Percentiles rank a stretch among this genome's conserved stretches.
Evolutionary conservation across 108 stramenopile species (phyloP).

Genomic region (Conticribra weissflogii): DNA sequence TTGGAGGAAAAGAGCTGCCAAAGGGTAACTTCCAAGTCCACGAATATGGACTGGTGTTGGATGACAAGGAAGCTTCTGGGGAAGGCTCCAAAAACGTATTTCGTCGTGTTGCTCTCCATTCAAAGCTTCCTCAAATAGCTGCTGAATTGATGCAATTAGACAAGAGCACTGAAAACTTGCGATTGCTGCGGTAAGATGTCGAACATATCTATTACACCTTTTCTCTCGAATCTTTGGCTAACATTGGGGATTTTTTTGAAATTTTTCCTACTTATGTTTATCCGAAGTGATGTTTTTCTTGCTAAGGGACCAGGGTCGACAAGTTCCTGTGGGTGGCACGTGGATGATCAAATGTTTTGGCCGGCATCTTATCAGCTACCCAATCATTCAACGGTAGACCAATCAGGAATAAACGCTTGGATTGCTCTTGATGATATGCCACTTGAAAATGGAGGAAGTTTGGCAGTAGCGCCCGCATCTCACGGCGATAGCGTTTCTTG

Average conservation of each 20-base stretch:
- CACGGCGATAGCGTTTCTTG: constrained; percentile 52
- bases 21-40: constrained; percentile 13
- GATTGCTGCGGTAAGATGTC: constrained; percentile 12
- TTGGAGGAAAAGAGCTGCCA: not conserved
- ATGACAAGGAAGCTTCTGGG: not conserved
- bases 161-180: constrained; percentile 7
- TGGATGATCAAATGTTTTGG: constrained; percentile 21
- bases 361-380: constrained; percentile 5
- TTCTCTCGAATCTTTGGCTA: not conserved
- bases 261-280: not conserved
- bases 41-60: constrained; percentile 3
- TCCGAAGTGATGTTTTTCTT: constrained; percentile 18
- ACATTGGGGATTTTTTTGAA: not conserved
- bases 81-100: not conserved
- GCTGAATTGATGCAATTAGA: constrained; percentile 21
- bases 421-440: constrained; percentile 81
- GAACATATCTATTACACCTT: not conserved
- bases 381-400: constrained; percentile 38
- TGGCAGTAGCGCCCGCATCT: constrained; percentile 71
- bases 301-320: constrained; percentile 15
- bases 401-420: constrained; percentile 77
- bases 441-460: constrained; percentile 16
- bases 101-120: constrained; percentile 21
- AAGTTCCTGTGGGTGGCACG: constrained; percentile 24
- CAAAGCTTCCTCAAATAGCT: constrained; percentile 2